phyloP scores from a whole-genome alignment of 2,329 filamentous ascomycete genomes.

The Trichoderma harzianum region DNA sequence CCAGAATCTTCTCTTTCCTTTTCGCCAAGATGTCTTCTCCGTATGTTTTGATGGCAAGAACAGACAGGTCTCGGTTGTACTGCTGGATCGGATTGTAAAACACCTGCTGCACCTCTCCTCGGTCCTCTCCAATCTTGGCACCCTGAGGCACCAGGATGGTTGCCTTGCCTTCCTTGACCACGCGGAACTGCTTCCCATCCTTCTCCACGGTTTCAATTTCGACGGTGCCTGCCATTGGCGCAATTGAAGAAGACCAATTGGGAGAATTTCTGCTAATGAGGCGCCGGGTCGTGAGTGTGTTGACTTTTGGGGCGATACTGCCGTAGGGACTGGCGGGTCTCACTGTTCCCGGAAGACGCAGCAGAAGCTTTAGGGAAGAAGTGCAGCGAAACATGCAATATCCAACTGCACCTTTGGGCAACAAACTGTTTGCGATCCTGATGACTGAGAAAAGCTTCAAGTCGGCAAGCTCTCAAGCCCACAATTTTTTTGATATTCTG shows the following conservation, averaged over 20 bases:
- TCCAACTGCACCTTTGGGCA: not conserved
- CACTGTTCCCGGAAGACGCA: conserved; percentile 19
- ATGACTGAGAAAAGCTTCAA: conserved; percentile 1
- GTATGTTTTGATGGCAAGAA: conserved; percentile 87
- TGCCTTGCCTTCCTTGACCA: conserved; percentile 55
- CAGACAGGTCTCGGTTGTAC: conserved; percentile 94
- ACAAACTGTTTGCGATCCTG: not conserved
- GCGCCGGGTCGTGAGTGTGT: not conserved
- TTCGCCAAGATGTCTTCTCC: conserved; percentile 61
- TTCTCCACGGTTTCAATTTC: conserved; percentile 27
- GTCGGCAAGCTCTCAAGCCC: not conserved
- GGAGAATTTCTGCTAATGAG: not conserved
- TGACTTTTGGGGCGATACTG: conserved; percentile 1
- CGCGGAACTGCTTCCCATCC: conserved; percentile 49
- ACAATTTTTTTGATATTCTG: conserved; percentile 28
- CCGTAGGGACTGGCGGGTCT: not conserved
- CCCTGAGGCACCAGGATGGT: conserved; percentile 53
- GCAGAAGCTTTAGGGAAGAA: conserved; percentile 20
- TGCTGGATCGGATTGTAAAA: conserved; percentile 99
- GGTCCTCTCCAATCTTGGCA: conserved; percentile 45
- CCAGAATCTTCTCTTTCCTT: conserved; percentile 42
- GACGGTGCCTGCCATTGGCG: conserved; percentile 21
- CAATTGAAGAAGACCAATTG: not conserved
- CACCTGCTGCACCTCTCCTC: conserved; percentile 69
- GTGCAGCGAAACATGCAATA: conserved; percentile 23